phyloP scores from a whole-genome alignment of 192 early-diverging fungal genomes.

The Polychytrium aggregatum region DNA sequence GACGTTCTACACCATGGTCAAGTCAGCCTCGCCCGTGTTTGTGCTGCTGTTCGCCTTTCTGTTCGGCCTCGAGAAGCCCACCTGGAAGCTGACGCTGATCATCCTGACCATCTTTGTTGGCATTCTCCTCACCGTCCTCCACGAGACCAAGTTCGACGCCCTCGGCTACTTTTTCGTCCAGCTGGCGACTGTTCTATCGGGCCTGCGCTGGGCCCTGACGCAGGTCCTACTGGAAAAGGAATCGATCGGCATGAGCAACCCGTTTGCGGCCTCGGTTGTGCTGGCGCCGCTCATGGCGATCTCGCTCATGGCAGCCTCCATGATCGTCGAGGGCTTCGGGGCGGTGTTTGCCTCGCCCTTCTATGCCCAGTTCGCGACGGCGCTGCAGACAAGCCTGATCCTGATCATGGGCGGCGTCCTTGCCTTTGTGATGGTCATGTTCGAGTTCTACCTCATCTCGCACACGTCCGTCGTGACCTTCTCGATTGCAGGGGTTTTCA shows the following conservation, averaged over 20 bases:
- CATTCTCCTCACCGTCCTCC: constrained; percentile 76
- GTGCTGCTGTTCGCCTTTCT: constrained; percentile 82
- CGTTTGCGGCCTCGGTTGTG: constrained; percentile 72
- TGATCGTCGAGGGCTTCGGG: constrained; percentile 52
- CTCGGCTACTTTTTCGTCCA: constrained; percentile 71
- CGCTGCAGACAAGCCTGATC: constrained; percentile 34
- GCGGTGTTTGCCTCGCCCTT: constrained; percentile 27
- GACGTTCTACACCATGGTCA: constrained; percentile 77
- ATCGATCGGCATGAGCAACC: constrained; percentile 72
- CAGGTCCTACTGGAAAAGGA: constrained; percentile 69
- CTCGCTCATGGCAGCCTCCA: constrained; percentile 51
- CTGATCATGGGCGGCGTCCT: constrained; percentile 69
- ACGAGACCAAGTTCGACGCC: constrained; percentile 69
- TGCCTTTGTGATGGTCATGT: constrained; percentile 79
- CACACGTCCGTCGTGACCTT: constrained; percentile 75
- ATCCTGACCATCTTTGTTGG: constrained; percentile 72
- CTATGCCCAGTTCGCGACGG: constrained; percentile 24
- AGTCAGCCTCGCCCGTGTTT: constrained; percentile 42
- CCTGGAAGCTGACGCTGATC: constrained; percentile 54
- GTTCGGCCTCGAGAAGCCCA: constrained; percentile 74
- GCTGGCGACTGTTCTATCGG: constrained; percentile 65
- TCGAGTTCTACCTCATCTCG: constrained; percentile 76
- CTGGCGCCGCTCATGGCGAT: constrained; percentile 69
- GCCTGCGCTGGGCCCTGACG: constrained; percentile 85
- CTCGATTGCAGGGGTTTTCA: constrained; percentile 72